Percentiles rank a stretch among this genome's conserved stretches.
Conservation (phyloP, 495 filamentous ascomycete genomes). For the Talaromyces proteolyticus region DNA sequence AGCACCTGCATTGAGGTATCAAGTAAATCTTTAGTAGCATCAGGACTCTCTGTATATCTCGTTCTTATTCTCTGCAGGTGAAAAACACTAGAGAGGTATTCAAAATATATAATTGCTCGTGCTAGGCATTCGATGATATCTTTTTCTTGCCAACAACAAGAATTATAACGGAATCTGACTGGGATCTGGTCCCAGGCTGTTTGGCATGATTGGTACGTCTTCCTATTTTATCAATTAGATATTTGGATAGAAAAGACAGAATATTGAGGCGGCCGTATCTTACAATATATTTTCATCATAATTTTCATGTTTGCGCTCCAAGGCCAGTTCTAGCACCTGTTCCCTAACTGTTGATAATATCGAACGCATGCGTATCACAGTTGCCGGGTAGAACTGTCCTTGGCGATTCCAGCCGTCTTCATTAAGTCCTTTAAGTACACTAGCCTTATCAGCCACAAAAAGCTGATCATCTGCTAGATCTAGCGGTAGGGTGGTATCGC, state of each 20-base stretch:
- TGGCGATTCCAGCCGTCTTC: constrained; percentile 40
- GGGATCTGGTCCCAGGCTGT: constrained; percentile 10
- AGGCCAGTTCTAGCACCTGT: constrained; percentile 46
- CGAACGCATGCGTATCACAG: constrained; percentile 36
- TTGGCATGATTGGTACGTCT: constrained; percentile 2
- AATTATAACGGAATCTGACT: constrained; percentile 16
- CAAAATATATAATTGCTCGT: constrained; percentile 18
- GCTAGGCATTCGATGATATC: constrained; percentile 2
- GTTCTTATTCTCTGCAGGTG: constrained; percentile 43
- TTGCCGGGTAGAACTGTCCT: constrained; percentile 16
- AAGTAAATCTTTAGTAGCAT: constrained; percentile 34
- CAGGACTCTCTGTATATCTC: constrained; percentile 30
- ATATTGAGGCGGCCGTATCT: not conserved
- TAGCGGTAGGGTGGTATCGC: constrained; percentile 40
- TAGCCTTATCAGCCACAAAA: constrained; percentile 26
- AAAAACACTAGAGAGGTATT: constrained; percentile 41
- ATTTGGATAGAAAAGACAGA: not conserved
- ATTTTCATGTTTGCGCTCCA: constrained; percentile 18
- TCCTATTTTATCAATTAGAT: not conserved
- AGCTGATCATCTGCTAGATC: constrained; percentile 40
- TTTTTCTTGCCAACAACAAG: constrained; percentile 12
- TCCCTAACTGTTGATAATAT: constrained; percentile 35
- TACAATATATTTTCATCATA: constrained; percentile 7
- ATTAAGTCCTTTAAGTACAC: constrained; percentile 25
- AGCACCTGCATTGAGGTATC: constrained; percentile 39